phyloP scores from a whole-genome alignment of 2,329 filamentous ascomycete genomes.

The Paraconiothyrium sp. region DNA sequence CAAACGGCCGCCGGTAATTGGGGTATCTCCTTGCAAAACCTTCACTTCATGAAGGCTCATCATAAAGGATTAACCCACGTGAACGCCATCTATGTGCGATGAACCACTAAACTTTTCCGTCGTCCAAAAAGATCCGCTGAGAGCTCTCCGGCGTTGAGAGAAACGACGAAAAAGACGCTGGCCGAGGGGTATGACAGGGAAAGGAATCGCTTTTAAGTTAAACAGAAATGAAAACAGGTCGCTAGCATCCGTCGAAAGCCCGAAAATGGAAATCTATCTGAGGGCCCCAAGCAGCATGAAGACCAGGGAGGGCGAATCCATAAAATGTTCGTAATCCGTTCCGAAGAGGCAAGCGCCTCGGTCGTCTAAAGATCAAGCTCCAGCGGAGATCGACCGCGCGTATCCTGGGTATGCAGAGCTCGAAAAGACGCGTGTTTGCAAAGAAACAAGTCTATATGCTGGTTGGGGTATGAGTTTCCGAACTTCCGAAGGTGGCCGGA shows the following conservation, averaged over 20 bases:
- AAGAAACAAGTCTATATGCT: constrained; percentile 62
- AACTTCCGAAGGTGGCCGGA: constrained; percentile 50
- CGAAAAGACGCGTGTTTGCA: constrained; percentile 53
- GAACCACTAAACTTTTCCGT: constrained; percentile 47
- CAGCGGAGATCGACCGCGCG: constrained; percentile 42
- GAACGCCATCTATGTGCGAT: constrained; percentile 53
- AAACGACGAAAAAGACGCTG: constrained; percentile 42
- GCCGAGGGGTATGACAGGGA: constrained; percentile 39
- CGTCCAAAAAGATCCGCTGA: constrained; percentile 39
- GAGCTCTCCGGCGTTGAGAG: constrained; percentile 34
- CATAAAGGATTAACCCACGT: constrained; percentile 43
- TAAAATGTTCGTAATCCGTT: constrained; percentile 53
- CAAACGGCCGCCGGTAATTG: constrained; percentile 35
- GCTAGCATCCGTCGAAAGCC: constrained; percentile 47
- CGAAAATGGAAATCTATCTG: constrained; percentile 53
- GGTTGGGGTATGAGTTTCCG: constrained; percentile 58
- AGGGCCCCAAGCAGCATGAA: constrained; percentile 52
- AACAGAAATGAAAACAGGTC: constrained; percentile 43
- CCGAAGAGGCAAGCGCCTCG: constrained; percentile 43
- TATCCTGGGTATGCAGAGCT: constrained; percentile 51
- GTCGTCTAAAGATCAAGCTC: constrained; percentile 50
- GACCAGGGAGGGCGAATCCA: constrained; percentile 48
- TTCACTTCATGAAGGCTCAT: constrained; percentile 35
- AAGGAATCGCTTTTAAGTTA: constrained; percentile 52
- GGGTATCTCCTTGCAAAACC: constrained; percentile 49